Conservation (phyloP, 2,329 filamentous ascomycete species). For the Colletotrichum nymphaeae region DNA sequence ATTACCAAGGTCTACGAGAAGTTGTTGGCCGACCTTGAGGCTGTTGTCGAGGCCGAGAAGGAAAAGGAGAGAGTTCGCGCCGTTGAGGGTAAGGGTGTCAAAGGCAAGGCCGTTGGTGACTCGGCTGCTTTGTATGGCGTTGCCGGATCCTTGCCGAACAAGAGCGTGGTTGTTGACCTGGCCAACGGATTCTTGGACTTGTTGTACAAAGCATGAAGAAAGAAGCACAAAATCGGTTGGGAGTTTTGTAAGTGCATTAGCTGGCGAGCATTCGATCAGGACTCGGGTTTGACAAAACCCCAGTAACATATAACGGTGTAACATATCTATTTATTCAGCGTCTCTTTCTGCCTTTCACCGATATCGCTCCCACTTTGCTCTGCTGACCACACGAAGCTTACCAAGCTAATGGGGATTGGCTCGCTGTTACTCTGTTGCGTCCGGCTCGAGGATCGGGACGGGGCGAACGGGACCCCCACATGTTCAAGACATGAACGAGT, state of each 20-base stretch:
- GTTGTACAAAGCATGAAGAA: constrained; percentile 80
- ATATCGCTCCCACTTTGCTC: neutral
- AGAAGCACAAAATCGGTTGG: neutral
- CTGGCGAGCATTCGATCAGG: constrained; percentile 25
- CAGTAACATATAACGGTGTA: constrained; percentile 9
- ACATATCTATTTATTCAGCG: constrained; percentile 15
- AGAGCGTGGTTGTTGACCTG: constrained; percentile 91
- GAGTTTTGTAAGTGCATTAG: constrained; percentile 29
- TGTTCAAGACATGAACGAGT: constrained; percentile 11
- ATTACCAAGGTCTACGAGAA: constrained; percentile 84
- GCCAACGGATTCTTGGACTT: constrained; percentile 93
- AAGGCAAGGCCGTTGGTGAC: constrained; percentile 79
- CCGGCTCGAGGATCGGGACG: neutral
- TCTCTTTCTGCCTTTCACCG: neutral
- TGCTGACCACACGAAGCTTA: neutral
- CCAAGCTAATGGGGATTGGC: neutral
- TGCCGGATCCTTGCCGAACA: constrained; percentile 93
- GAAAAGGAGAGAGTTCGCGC: constrained; percentile 82
- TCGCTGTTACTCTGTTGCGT: neutral
- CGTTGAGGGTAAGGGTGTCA: constrained; percentile 74
- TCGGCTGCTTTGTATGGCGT: constrained; percentile 93
- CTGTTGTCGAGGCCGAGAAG: constrained; percentile 76
- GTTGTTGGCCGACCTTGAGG: constrained; percentile 78
- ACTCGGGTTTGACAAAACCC: constrained; percentile 11
- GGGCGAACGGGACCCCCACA: constrained; percentile 5